Conservation (phyloP, 2,329 filamentous ascomycete species). For the Alternaria incomplexa region DNA sequence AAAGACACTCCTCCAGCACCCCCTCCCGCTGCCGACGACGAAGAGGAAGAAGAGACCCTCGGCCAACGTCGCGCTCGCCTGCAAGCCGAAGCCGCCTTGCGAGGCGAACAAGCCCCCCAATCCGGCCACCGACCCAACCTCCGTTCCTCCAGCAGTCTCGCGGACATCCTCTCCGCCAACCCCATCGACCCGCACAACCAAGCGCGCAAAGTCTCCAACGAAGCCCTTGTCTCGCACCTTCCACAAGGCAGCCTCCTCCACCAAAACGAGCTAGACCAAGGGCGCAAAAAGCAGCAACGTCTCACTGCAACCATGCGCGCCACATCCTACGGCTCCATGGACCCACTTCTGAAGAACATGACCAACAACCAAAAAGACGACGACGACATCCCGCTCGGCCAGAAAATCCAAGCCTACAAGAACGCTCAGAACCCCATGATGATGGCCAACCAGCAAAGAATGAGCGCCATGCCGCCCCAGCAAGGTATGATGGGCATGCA, state of each 20-base stretch:
- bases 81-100: conserved; percentile 70
- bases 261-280: conserved; percentile 45
- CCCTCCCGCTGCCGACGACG: conserved; percentile 15
- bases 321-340: conserved; percentile 35
- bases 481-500: conserved; percentile 29
- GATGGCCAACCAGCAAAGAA: conserved; percentile 21
- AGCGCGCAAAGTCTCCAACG: conserved; percentile 46
- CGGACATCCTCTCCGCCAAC: conserved; percentile 65
- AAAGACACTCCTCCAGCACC: conserved; percentile 35
- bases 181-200: conserved; percentile 50
- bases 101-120: conserved; percentile 35
- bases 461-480: conserved; percentile 9
- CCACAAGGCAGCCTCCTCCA: conserved; percentile 52
- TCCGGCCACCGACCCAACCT: conserved; percentile 43
- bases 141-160: conserved; percentile 61
- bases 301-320: conserved; percentile 42
- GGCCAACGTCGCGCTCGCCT: conserved; percentile 77
- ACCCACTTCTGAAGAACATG: conserved; percentile 36
- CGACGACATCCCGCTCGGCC: conserved; percentile 38
- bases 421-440: conserved; percentile 34
- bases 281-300: conserved; percentile 45
- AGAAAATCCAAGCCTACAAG: conserved; percentile 48
- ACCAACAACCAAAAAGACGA: conserved; percentile 33
- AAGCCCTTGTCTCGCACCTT: conserved; percentile 41
- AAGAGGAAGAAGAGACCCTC: conserved; percentile 71